These are phyloP conservation scores for Phytophthora foliorum DNA, from an alignment of 352 stramenopile species.

Conservation along the genomic window DNA sequence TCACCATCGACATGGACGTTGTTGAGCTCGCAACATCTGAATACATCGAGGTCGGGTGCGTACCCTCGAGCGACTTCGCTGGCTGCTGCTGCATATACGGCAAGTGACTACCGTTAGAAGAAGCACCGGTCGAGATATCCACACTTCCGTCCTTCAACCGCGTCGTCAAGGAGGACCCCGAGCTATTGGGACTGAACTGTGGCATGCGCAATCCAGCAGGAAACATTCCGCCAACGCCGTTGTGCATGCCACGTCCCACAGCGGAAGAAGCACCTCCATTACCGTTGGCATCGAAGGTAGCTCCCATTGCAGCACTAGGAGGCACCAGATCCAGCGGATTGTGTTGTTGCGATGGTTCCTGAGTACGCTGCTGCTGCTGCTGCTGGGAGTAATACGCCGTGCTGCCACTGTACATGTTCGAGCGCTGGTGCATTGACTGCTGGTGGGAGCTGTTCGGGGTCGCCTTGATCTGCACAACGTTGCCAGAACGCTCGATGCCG, in stretches of 20 bases:
- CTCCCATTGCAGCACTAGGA: constrained; percentile 28
- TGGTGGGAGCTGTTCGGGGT: constrained; percentile 38
- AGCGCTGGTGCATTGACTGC: constrained; percentile 46
- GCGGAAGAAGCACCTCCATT: constrained; percentile 27
- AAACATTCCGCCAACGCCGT: constrained; percentile 38
- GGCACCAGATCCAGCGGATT: constrained; percentile 39
- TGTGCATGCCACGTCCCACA: constrained; percentile 39
- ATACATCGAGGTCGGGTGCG: constrained; percentile 43
- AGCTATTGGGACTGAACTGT: constrained; percentile 35
- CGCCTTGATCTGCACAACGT: constrained; percentile 57
- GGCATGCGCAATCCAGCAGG: constrained; percentile 39
- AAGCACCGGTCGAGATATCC: constrained; percentile 38
- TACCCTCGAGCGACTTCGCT: constrained; percentile 33
- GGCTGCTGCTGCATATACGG: constrained; percentile 45
- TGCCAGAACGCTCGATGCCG: constrained; percentile 44
- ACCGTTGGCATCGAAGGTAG: constrained; percentile 37
- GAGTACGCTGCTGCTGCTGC: constrained; percentile 45
- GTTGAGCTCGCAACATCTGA: constrained; percentile 41
- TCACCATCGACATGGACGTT: constrained; percentile 47
- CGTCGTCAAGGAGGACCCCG: constrained; percentile 38
- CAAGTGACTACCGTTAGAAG: constrained; percentile 40
- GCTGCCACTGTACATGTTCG: constrained; percentile 37
- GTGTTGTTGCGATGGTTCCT: constrained; percentile 34
- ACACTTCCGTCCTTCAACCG: constrained; percentile 43
- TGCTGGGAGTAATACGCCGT: constrained; percentile 38